Evolutionary conservation across 441 rosid species (phyloP).

Genomic region (Populus tomentosa): DNA sequence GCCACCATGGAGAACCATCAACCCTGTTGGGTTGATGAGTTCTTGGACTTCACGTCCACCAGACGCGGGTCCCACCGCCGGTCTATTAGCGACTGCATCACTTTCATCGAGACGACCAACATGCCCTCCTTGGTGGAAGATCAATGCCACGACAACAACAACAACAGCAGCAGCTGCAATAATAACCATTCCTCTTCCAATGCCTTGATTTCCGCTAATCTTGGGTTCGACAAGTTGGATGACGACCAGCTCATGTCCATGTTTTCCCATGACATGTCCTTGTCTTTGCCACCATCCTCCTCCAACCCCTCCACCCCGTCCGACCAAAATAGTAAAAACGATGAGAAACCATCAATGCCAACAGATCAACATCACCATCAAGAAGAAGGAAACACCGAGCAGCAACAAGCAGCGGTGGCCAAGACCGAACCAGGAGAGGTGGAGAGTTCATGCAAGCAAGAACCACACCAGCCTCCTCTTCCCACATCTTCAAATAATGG

Average conservation of each 20-base stretch:
- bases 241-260: slow-evolving; percentile 65
- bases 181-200: not conserved
- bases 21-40: slow-evolving; percentile 80
- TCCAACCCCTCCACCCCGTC: slow-evolving; percentile 50
- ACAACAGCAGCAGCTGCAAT: slow-evolving; percentile 1
- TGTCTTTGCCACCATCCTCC: slow-evolving; percentile 18
- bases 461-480: slow-evolving; percentile 13
- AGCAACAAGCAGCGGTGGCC: slow-evolving; percentile 16
- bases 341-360: slow-evolving; percentile 32
- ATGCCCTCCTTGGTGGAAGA: slow-evolving; percentile 28
- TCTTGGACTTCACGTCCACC: slow-evolving; percentile 76
- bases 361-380: slow-evolving; percentile 8
- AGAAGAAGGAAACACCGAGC: not conserved
- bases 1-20: slow-evolving; percentile 35
- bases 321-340: slow-evolving; percentile 49
- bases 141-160: not conserved
- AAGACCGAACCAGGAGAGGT: slow-evolving; percentile 46
- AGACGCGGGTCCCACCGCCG: slow-evolving; percentile 73
- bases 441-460: slow-evolving; percentile 28
- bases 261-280: slow-evolving; percentile 44
- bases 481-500: slow-evolving; percentile 7
- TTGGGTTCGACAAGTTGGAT: slow-evolving; percentile 45
- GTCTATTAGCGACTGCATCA: slow-evolving; percentile 72
- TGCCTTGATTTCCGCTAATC: not conserved
- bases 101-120: slow-evolving; percentile 24